A percentile compares a stretch with the other conserved stretches of the same genome.
Evolutionary conservation across 1,139 yeast genomes (phyloP).

Genomic region (Yamadazyma aaseri): DNA sequence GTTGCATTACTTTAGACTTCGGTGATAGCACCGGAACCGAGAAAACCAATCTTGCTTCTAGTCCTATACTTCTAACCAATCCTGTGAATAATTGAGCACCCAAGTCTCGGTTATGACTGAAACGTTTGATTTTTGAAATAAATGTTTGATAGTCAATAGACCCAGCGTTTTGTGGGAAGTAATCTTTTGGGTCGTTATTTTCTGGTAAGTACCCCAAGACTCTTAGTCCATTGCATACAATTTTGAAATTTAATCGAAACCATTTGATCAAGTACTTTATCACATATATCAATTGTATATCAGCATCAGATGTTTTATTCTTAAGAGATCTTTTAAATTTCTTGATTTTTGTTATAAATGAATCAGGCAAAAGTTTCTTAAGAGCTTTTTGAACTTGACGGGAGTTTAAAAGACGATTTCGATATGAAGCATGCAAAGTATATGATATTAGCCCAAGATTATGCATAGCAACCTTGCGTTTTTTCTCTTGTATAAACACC

Average conservation of each 20-base stretch:
- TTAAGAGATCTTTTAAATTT: constrained; percentile 15
- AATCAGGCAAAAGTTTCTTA: constrained; percentile 28
- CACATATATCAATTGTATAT: constrained; percentile 28
- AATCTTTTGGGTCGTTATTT: constrained; percentile 13
- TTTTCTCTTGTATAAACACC: constrained; percentile 8
- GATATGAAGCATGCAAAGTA: constrained; percentile 21
- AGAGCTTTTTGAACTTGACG: constrained; percentile 21
- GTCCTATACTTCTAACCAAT: constrained; percentile 30
- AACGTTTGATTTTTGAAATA: constrained; percentile 24
- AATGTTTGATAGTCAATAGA: constrained; percentile 16
- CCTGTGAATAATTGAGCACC: constrained; percentile 39
- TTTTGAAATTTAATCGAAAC: constrained; percentile 36
- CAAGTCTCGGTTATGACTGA: constrained; percentile 36
- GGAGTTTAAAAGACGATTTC: constrained; percentile 26
- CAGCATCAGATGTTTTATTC: constrained; percentile 14
- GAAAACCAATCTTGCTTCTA: constrained; percentile 32
- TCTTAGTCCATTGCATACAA: constrained; percentile 33
- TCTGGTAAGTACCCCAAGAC: constrained; percentile 27
- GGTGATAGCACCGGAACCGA: constrained; percentile 33
- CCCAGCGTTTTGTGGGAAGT: constrained; percentile 23
- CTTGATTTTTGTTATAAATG: constrained; percentile 20
- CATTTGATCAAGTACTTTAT: constrained; percentile 37
- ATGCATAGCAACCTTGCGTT: constrained; percentile 20
- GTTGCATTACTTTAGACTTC: constrained; percentile 21
- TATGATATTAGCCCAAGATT: constrained; percentile 27